Percentiles rank a stretch among this genome's conserved stretches.
Conservation (phyloP, 176 grass and related monocot species). For the Aegilops sharonensis region DNA sequence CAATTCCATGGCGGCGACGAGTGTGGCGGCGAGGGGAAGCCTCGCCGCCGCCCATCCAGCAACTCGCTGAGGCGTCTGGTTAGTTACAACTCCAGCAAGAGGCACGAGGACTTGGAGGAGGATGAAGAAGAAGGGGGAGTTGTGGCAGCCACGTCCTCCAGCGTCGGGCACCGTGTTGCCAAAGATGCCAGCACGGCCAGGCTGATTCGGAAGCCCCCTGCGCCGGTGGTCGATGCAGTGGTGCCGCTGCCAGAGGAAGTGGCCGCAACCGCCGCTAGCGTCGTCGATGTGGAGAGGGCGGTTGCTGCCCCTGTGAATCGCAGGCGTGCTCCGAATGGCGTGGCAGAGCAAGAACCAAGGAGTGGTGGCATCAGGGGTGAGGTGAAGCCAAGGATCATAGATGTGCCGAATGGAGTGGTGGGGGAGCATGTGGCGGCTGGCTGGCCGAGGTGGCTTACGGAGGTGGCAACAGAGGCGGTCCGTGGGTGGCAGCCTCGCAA, state of each 20-base stretch:
- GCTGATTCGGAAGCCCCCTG: constrained; percentile 70
- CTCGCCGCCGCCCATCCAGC: constrained; percentile 50
- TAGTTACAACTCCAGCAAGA: constrained; percentile 74
- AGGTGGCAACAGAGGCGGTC: constrained; percentile 85
- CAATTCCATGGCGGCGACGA: constrained; percentile 60
- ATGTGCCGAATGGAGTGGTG: constrained; percentile 60
- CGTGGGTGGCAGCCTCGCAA: constrained; percentile 87
- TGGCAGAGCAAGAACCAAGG: constrained; percentile 20
- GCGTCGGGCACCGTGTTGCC: not conserved
- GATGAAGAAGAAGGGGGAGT: constrained; percentile 62
- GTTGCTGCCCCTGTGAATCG: constrained; percentile 22
- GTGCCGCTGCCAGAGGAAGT: constrained; percentile 31
- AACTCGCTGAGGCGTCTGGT: constrained; percentile 81
- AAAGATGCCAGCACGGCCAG: constrained; percentile 50
- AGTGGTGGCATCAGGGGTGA: constrained; percentile 21
- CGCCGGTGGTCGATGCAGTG: constrained; percentile 33
- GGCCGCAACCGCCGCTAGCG: constrained; percentile 8
- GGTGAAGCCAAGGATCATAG: constrained; percentile 36
- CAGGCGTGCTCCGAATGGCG: constrained; percentile 20
- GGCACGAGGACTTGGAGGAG: constrained; percentile 62
- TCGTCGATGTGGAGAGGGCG: constrained; percentile 41
- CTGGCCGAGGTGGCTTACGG: constrained; percentile 89
- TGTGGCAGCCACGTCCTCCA: constrained; percentile 38
- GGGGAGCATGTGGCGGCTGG: constrained; percentile 61
- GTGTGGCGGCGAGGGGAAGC: constrained; percentile 42